Base-by-base conservation (phyloP, 768 basidiomycete species). In the Sarcodon sp. region DNA sequence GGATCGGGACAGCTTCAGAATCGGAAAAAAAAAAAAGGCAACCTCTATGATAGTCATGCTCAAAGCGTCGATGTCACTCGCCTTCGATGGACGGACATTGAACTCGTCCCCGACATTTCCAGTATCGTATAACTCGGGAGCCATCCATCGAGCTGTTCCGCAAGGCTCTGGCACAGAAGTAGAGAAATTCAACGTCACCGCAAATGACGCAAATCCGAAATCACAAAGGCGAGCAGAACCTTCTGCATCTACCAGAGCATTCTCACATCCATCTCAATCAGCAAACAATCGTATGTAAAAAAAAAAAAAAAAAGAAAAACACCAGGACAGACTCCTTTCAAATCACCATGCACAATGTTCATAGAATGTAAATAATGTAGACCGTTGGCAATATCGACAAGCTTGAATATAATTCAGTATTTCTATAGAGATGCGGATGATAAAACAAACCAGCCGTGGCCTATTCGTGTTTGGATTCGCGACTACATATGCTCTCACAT, bases 121-220 rank as follows among this genome's bases (percentile, higher is more conserved):
- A 4, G 47, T 36, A 31, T 48, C 47, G 36, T 41, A n/a, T 15
- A 48, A 27, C 21, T 48, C 47, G 3, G 47, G 47, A 32, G 36
- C 39, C 37, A 27, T 48, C 36, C 38, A 48, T 12, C 27, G 47
- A 15, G 21, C 32, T 9, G 47, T 39, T 4, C 47, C 47, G 8
- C 21, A 27, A 27, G 21, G 4, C 21, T 7, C 18, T 31, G 27
- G 6, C 38, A 21, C 21, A 4, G 47, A 12, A 13, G 37, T 27
- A 7, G 39, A 41, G 39, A 41, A 4, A 11, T 27, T 27, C 21
- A 27, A 27, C 21, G 21, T 27, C 21, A 27, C 21, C 21, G 18
- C 16, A 16, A 48, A 6, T 18, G 47, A 32, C 4, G 32, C 12
- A 8, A 48, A 33, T 16, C 47, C 47, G 11, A 48, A 48, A 16